Conservation (phyloP, 768 basidiomycete genomes). For the Boletellus ananas region DNA sequence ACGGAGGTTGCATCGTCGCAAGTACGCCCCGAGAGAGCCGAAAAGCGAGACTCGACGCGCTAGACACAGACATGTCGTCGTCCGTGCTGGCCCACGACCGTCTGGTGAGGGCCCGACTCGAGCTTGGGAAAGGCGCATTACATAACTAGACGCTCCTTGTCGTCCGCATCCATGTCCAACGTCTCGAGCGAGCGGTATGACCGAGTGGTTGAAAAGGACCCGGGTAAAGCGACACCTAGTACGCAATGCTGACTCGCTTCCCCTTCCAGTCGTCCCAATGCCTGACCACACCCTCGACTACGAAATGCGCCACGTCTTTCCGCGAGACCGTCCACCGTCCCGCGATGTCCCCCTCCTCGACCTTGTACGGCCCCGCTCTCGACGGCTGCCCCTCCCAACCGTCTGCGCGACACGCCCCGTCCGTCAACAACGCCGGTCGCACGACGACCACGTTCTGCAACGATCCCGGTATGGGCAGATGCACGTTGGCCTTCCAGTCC, state of each 20-base stretch:
- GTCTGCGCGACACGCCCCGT: conserved; percentile 44
- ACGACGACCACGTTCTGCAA: conserved; percentile 45
- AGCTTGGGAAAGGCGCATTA: no score
- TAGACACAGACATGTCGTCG: conserved; percentile 4
- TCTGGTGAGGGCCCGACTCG: no score
- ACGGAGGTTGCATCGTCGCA: conserved; percentile 49
- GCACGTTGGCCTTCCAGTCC: conserved; percentile 39
- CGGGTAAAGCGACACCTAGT: conserved; percentile 31
- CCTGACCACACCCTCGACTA: conserved; percentile 43
- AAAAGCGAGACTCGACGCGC: conserved; percentile 21
- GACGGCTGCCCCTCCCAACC: conserved; percentile 13
- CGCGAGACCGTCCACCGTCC: conserved; percentile 53
- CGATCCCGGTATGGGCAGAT: conserved; percentile 39
- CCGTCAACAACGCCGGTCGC: conserved; percentile 55
- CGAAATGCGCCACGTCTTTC: conserved; percentile 63
- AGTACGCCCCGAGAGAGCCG: conserved; percentile 39
- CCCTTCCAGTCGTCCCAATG: conserved; percentile 53
- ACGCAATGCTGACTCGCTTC: conserved; percentile 47
- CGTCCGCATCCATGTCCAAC: no score
- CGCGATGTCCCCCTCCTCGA: conserved; percentile 38
- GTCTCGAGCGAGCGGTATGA: no score
- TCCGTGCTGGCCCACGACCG: neutral
- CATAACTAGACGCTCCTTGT: no score
- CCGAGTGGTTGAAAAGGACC: no score
- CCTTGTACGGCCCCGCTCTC: conserved; percentile 35